These are phyloP conservation scores for Schizothecium vesticola DNA, from an alignment of 495 filamentous ascomycete species.

Conservation along the genomic window DNA sequence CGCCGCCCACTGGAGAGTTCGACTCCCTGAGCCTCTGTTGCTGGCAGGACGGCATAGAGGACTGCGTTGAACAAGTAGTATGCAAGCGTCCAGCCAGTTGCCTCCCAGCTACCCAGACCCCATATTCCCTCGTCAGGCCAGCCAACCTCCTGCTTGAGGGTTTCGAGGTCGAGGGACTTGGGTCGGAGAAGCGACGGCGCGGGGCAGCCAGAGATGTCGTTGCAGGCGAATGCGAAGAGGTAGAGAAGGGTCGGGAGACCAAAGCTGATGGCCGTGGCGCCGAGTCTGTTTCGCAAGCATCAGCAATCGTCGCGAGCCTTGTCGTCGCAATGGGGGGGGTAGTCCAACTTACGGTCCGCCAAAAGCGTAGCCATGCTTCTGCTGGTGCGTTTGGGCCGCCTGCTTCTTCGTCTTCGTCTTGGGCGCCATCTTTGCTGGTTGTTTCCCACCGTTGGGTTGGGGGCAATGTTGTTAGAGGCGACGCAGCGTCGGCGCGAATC, in stretches of 20 bases:
- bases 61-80: conserved; percentile 77
- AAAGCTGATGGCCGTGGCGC: conserved; percentile 67
- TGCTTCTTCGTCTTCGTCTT: conserved; percentile 21
- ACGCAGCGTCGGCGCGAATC: not conserved
- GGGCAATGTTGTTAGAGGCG: not conserved
- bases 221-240: conserved; percentile 76
- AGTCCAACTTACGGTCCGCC: conserved; percentile 69
- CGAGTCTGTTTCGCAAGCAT: conserved; percentile 48
- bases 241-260: conserved; percentile 74
- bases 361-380: conserved; percentile 65
- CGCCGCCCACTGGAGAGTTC: conserved; percentile 64
- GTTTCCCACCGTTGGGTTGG: not conserved
- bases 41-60: conserved; percentile 74
- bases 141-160: conserved; percentile 69
- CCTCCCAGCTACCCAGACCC: conserved; percentile 59
- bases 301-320: not conserved
- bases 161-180: conserved; percentile 60
- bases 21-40: conserved; percentile 63
- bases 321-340: not conserved
- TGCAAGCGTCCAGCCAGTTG: conserved; percentile 58
- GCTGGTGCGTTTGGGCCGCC: not conserved
- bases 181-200: conserved; percentile 78
- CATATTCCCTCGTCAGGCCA: conserved; percentile 65
- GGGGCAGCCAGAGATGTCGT: conserved; percentile 87
- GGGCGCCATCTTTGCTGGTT: conserved; percentile 19